Percentiles rank a stretch among this genome's conserved stretches.
Conservation (phyloP, 2,329 filamentous ascomycete species). For the Cordyceps pruinosa region DNA sequence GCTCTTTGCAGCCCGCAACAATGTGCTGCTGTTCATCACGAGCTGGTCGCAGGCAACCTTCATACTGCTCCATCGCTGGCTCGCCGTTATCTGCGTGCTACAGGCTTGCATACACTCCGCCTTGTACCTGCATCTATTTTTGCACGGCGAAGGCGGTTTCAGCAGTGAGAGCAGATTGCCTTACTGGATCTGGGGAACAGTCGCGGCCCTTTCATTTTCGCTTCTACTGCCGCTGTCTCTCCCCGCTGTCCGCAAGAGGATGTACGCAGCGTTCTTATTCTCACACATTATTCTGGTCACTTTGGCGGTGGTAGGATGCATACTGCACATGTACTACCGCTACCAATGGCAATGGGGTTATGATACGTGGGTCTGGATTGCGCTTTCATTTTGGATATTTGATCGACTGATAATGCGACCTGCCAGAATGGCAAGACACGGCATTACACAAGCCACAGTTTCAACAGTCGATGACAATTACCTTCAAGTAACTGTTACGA, state of each 20-base stretch:
- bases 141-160: slow-evolving; percentile 23
- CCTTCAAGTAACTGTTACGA: slow-evolving; percentile 23
- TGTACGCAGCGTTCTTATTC: slow-evolving; percentile 39
- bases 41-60: slow-evolving; percentile 40
- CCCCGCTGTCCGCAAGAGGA: slow-evolving; percentile 29
- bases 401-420: slow-evolving; percentile 19
- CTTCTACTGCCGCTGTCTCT: slow-evolving; percentile 27
- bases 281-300: slow-evolving; percentile 35
- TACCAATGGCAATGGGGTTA: slow-evolving; percentile 36
- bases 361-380: slow-evolving; percentile 26
- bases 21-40: slow-evolving; percentile 40
- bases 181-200: slow-evolving; percentile 39
- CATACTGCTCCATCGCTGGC: slow-evolving; percentile 40
- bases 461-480: slow-evolving; percentile 26
- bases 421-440: too few relatives aligned
- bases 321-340: slow-evolving; percentile 33
- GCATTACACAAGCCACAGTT: too few relatives aligned
- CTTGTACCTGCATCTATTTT: slow-evolving; percentile 31
- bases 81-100: slow-evolving; percentile 37
- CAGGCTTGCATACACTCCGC: slow-evolving; percentile 41
- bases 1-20: slow-evolving; percentile 41
- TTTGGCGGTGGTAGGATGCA: slow-evolving; percentile 35
- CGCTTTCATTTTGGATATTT: slow-evolving; percentile 24
- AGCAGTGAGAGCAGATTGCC: slow-evolving; percentile 18
- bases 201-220: slow-evolving; percentile 29